Conservation (phyloP, 768 basidiomycete genomes). For the Podaxis mareebaensis region DNA sequence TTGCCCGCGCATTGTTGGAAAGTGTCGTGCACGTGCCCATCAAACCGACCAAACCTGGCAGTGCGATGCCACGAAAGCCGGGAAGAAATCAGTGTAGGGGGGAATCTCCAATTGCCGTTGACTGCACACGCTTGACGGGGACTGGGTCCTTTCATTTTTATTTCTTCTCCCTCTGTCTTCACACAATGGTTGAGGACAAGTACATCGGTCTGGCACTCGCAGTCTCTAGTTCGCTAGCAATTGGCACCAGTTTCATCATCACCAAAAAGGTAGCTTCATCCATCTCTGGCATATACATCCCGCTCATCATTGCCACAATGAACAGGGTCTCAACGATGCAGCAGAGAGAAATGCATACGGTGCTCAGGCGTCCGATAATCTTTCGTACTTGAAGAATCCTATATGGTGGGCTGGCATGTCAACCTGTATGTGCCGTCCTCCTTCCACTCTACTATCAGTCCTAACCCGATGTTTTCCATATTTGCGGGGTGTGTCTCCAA, state of each 20-base stretch:
- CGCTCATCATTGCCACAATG: not conserved
- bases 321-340: slow-evolving; percentile 88
- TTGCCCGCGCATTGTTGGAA: not conserved
- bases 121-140: not conserved
- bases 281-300: not conserved
- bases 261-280: slow-evolving; percentile 83
- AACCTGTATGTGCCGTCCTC: slow-evolving; percentile 62
- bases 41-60: not conserved
- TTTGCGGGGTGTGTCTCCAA: slow-evolving; percentile 7
- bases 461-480: slow-evolving; percentile 6
- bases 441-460: not conserved
- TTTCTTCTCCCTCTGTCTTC: slow-evolving; percentile 5
- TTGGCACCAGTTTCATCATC: slow-evolving; percentile 97
- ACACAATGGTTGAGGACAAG: slow-evolving; percentile 83
- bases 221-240: slow-evolving; percentile 78
- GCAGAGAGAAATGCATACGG: slow-evolving; percentile 49
- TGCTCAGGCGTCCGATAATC: slow-evolving; percentile 75
- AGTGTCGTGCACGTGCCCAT: slow-evolving; percentile 14
- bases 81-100: not conserved
- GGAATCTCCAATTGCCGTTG: not conserved
- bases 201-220: slow-evolving; percentile 93
- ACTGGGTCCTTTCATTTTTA: slow-evolving; percentile 14
- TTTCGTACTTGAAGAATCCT: slow-evolving; percentile 85
- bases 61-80: slow-evolving; percentile 13
- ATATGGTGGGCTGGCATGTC: slow-evolving; percentile 98